Conservation (phyloP, 139 green algal species). For the Spirogloea muscicola region DNA sequence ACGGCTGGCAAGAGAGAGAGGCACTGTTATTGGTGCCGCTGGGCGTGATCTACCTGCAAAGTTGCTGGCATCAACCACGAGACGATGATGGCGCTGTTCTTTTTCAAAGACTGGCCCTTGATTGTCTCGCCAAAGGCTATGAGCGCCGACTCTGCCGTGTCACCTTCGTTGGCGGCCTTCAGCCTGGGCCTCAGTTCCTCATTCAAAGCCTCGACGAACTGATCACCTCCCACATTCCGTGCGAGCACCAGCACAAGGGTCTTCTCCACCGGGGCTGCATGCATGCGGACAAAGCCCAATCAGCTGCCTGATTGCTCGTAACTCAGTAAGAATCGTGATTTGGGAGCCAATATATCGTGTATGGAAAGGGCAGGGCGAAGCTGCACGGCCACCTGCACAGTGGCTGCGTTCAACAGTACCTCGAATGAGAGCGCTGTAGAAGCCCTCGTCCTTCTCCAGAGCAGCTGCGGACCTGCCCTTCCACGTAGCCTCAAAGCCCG, state of each 20-base stretch:
- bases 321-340: no score
- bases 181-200: not conserved
- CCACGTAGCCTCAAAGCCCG: no score
- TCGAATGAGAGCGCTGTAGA: not conserved
- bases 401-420: no score
- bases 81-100: not conserved
- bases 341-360: no score
- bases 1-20: no score
- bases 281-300: not conserved
- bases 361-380: no score
- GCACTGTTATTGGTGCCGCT: no score
- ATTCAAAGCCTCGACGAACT: not conserved
- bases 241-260: not conserved
- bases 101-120: not conserved
- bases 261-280: not conserved
- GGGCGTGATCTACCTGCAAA: slow-evolving; percentile 1
- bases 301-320: no score
- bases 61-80: not conserved
- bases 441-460: slow-evolving; percentile 3
- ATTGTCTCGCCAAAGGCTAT: not conserved
- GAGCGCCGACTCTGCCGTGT: no score
- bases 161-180: not conserved
- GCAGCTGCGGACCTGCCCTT: slow-evolving; percentile 12
- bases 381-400: no score
- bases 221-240: not conserved